These are phyloP conservation scores for Leishmania tarentolae DNA, from an alignment of 208 protist genomes.

Conservation along the genomic window DNA sequence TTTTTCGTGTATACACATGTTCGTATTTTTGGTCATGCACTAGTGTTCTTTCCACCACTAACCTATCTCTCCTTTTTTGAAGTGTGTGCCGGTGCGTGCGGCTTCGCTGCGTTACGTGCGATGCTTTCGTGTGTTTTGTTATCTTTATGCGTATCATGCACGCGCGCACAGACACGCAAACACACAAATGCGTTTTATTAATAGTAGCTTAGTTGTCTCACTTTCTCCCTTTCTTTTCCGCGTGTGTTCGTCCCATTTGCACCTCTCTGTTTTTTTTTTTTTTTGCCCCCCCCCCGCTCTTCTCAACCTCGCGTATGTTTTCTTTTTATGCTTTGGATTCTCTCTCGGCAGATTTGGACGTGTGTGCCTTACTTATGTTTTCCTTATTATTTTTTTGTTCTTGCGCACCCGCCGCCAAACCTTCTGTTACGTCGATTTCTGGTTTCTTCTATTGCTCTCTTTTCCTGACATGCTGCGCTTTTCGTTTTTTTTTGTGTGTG, in stretches of 20 bases:
- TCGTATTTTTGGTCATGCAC: not conserved
- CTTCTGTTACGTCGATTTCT: not conserved
- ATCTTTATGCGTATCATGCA: not conserved
- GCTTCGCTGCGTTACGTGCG: too few species aligned
- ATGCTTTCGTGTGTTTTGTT: not conserved
- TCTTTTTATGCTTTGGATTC: not conserved
- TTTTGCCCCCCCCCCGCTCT: too few species aligned
- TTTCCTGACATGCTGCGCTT: not conserved
- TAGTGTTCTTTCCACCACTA: not conserved
- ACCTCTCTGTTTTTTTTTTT: not conserved
- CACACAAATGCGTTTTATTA: not conserved
- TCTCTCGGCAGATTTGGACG: not conserved
- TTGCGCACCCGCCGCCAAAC: too few species aligned
- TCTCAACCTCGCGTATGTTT: not conserved
- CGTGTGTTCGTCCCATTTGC: not conserved
- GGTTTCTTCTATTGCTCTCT: not conserved
- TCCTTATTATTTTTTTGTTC: not conserved
- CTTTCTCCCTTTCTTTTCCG: not conserved
- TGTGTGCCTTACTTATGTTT: not conserved
- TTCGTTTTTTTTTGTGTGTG: not conserved
- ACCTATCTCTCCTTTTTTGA: not conserved
- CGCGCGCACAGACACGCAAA: too few species aligned
- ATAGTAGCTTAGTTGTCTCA: not conserved
- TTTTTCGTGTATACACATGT: not conserved
- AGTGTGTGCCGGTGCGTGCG: too few species aligned